phyloP scores from a whole-genome alignment of 73 alveolate species.

The Uronychia binucleata region DNA sequence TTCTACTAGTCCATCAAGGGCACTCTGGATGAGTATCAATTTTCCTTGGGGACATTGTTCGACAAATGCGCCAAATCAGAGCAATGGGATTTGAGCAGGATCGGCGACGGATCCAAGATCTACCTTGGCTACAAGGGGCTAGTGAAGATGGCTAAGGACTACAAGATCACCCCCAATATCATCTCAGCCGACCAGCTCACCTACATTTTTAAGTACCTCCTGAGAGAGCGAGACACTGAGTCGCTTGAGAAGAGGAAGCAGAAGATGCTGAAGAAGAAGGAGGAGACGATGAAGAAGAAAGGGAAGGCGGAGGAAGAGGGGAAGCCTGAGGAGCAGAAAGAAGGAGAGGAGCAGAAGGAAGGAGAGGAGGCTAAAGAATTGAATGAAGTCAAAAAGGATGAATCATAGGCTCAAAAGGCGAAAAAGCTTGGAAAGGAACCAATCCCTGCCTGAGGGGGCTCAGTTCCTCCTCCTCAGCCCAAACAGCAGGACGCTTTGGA shows the following conservation, averaged over 20 bases:
- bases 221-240: slow-evolving; percentile 36
- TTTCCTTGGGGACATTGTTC: slow-evolving; percentile 15
- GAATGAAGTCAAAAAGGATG: too few species aligned
- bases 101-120: background rate
- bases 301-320: background rate
- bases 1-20: slow-evolving; percentile 6
- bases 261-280: background rate
- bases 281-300: background rate
- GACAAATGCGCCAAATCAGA: slow-evolving; percentile 36
- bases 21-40: slow-evolving; percentile 13
- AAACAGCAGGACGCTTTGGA: background rate
- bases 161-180: slow-evolving; percentile 46
- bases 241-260: background rate
- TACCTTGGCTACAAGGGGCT: slow-evolving; percentile 40
- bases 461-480: background rate
- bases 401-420: background rate
- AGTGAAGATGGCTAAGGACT: slow-evolving; percentile 43
- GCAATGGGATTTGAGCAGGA: slow-evolving; percentile 17
- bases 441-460: background rate
- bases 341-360: background rate
- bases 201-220: slow-evolving; percentile 35
- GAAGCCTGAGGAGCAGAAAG: background rate
- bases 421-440: background rate
- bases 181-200: slow-evolving; percentile 41
- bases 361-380: too few species aligned